phyloP scores from a whole-genome alignment of 441 rosid species.

The Gossypium armourianum region DNA sequence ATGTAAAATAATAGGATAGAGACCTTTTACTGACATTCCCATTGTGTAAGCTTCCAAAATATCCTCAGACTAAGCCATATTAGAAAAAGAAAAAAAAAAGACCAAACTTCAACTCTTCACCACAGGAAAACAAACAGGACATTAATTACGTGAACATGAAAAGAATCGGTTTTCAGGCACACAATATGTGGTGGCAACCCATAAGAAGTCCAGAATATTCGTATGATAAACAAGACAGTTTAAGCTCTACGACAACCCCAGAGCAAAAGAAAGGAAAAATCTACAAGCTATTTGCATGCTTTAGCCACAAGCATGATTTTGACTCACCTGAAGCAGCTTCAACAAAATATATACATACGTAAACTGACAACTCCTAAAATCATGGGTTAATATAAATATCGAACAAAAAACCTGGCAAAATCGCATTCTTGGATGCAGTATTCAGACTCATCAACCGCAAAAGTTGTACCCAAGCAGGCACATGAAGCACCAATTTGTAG shows the following conservation, averaged over 20 bases:
- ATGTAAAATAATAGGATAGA: background rate
- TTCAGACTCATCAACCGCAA: background rate
- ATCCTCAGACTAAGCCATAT: background rate
- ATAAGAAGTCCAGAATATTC: background rate
- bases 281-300: conserved; percentile 1
- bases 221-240: background rate
- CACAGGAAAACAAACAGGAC: background rate
- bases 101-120: background rate
- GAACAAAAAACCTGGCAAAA: background rate
- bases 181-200: background rate
- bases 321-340: background rate
- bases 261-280: background rate
- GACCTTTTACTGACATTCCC: background rate
- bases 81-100: background rate
- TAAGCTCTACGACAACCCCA: background rate
- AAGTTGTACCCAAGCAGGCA: conserved; percentile 3
- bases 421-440: background rate
- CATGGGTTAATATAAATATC: background rate
- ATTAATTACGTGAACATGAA: conserved; percentile 9
- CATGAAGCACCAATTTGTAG: background rate
- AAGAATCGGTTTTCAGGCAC: background rate
- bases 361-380: background rate
- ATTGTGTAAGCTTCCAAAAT: background rate
- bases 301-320: conserved; percentile 7
- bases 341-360: background rate